Percentiles rank a stretch among this genome's conserved stretches.
Evolutionary conservation across 2,329 filamentous ascomycete genomes (phyloP).

Genomic region (Domatiomyces catenatus): DNA sequence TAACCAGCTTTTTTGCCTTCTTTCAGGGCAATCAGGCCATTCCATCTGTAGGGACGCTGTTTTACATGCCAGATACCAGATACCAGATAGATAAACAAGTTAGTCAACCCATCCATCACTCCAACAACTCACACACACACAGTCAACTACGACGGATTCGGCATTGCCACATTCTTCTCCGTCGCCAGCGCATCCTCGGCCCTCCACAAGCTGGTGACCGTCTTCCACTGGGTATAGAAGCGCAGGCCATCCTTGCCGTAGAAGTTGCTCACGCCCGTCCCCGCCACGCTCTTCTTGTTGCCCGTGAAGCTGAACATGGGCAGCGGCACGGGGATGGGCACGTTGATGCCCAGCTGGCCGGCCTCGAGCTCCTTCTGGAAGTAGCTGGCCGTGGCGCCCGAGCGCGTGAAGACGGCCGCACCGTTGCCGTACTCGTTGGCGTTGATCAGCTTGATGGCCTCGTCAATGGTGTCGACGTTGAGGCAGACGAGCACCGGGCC

Average conservation of each 20-base stretch:
- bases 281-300: constrained; percentile 80
- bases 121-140: no score
- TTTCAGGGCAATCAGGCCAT: not conserved
- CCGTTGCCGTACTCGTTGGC: constrained; percentile 53
- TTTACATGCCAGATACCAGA: not conserved
- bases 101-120: no score
- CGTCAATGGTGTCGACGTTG: constrained; percentile 44
- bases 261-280: constrained; percentile 82
- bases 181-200: constrained; percentile 68
- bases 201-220: constrained; percentile 84
- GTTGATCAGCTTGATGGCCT: constrained; percentile 50
- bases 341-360: constrained; percentile 52
- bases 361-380: constrained; percentile 54
- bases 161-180: constrained; percentile 83
- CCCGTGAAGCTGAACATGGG: constrained; percentile 52
- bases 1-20: not conserved
- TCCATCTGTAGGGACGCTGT: not conserved
- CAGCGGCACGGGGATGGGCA: constrained; percentile 47
- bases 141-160: constrained; percentile 48
- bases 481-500: constrained; percentile 50
- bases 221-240: constrained; percentile 97
- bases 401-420: constrained; percentile 45
- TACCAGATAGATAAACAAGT: no score
- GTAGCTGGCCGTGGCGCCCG: constrained; percentile 42
- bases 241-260: constrained; percentile 85